Evolutionary conservation across 148 eudicot species (phyloP).

Genomic region (Camellia sinensis): DNA sequence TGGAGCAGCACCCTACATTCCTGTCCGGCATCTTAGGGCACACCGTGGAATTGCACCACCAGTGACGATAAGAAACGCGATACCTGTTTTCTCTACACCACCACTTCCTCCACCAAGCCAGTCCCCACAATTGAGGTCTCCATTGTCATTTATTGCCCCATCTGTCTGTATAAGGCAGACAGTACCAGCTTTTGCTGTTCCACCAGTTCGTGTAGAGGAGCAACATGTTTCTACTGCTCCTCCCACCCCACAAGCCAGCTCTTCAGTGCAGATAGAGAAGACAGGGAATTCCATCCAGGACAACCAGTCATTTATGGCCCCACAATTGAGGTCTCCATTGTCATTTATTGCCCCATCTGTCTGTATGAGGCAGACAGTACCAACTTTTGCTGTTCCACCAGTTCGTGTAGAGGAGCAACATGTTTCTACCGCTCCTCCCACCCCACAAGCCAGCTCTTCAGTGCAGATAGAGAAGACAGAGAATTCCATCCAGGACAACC

Average conservation of each 20-base stretch:
- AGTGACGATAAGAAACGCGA: constrained; percentile 54
- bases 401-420: constrained; percentile 27
- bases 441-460: constrained; percentile 15
- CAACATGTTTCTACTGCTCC: constrained; percentile 19
- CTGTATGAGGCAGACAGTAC: constrained; percentile 44
- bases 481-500: background rate
- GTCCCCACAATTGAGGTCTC: constrained; percentile 26
- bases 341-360: constrained; percentile 48
- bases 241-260: constrained; percentile 11
- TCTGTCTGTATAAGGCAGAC: constrained; percentile 51
- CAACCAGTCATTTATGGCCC: too few species aligned
- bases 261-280: constrained; percentile 15
- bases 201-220: constrained; percentile 33
- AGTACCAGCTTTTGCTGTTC: constrained; percentile 47
- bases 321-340: constrained; percentile 25
- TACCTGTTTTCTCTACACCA: constrained; percentile 66
- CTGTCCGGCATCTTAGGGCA: constrained; percentile 44
- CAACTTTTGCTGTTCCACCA: constrained; percentile 44
- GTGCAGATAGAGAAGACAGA: constrained; percentile 12
- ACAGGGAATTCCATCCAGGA: constrained; percentile 7
- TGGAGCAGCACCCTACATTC: constrained; percentile 59
- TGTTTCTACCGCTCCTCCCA: constrained; percentile 17
- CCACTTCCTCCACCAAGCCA: constrained; percentile 38
- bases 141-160: constrained; percentile 34
- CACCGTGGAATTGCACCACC: constrained; percentile 59